phyloP scores from a whole-genome alignment of 164 flowering plant species.

The Magnolia kwangsiensis region DNA sequence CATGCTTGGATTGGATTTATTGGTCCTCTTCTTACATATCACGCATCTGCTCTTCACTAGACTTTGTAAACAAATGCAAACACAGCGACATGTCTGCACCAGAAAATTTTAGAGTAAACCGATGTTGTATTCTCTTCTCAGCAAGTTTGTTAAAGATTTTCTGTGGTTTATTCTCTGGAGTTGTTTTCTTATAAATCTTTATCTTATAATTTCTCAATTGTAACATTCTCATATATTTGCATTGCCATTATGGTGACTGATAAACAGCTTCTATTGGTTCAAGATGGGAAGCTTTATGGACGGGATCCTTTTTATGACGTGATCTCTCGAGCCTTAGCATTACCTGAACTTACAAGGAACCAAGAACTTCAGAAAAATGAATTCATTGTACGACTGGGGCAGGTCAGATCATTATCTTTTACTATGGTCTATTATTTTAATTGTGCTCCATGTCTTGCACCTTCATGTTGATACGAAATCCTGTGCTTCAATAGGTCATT shows the following conservation, averaged over 20 bases:
- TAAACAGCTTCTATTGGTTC: constrained; percentile 74
- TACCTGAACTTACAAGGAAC: constrained; percentile 56
- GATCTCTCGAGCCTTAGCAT: constrained; percentile 65
- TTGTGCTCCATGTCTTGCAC: not conserved
- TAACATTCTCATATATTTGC: constrained; percentile 10
- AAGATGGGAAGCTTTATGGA: constrained; percentile 96
- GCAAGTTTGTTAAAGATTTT: not conserved
- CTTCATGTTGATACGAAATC: constrained; percentile 9
- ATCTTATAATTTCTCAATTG: not conserved
- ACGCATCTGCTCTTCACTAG: too few relatives aligned
- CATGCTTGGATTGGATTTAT: too few relatives aligned
- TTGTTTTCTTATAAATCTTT: not conserved
- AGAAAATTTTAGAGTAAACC: not conserved
- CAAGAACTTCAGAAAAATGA: constrained; percentile 64
- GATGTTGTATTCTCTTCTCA: not conserved
- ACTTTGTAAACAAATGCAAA: too few relatives aligned
- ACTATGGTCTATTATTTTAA: not conserved
- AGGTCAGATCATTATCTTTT: constrained; percentile 40
- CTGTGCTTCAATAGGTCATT: constrained; percentile 4
- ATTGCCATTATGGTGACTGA: constrained; percentile 14
- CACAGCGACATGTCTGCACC: not conserved
- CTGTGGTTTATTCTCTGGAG: too few relatives aligned
- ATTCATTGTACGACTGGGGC: constrained; percentile 63
- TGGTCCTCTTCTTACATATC: too few relatives aligned
- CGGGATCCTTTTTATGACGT: constrained; percentile 65